Evolutionary conservation across 2,329 filamentous ascomycete genomes (phyloP), one percentile per base, ranked within the genome.

Genomic region (Claviceps citrina): DNA sequence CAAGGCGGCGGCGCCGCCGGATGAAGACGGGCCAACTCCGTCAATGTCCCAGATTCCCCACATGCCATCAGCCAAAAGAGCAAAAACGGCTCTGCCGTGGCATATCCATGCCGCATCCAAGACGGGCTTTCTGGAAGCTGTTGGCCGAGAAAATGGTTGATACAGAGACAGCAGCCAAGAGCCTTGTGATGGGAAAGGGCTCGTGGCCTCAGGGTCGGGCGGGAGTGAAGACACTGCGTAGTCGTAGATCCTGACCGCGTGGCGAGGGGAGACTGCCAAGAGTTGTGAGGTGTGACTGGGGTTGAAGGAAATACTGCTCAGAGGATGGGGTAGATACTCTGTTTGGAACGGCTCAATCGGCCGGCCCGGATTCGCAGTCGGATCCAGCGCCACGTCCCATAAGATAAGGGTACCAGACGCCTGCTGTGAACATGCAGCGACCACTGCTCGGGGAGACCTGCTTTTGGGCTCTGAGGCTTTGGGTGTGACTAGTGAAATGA

Each of bases 41-140:
- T 78, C 72, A 33, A 80, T 65, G 48, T 80, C 76, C 76, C 76
- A 80, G 26, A 80, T 70, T 12, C 73, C 76, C 76, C 76, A 80
- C 52, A 76, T 74, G 6, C 76, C 76, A 47, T 80, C 76, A 1
- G 70, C 69, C 3, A 79, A 59, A 2, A 80, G 60, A 1, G 65
- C 63, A 31, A 80, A 58, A 22, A 80, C 60, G 5, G 76, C 75
- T 35, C 70, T 66, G 8, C 76, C 76, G 43, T 70, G 68, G 2
- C 68, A 62, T 36, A 79, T 68, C 76, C 76, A 80, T 5, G 68
- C 65, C 1, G 76, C 72, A 36, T 74, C 74, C 12, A 79, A 54
- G n/a, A 80, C 67, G 0, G 68, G 68, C 48, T 78, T 81, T 32
- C 76, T 64, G 2, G 65, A 54, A 5, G 64, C 52, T 13, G 65